Evolutionary conservation across 2,329 filamentous ascomycete genomes (phyloP), one percentile per base, ranked within the genome.

Genomic region (Calcarisporium arbuscula): DNA sequence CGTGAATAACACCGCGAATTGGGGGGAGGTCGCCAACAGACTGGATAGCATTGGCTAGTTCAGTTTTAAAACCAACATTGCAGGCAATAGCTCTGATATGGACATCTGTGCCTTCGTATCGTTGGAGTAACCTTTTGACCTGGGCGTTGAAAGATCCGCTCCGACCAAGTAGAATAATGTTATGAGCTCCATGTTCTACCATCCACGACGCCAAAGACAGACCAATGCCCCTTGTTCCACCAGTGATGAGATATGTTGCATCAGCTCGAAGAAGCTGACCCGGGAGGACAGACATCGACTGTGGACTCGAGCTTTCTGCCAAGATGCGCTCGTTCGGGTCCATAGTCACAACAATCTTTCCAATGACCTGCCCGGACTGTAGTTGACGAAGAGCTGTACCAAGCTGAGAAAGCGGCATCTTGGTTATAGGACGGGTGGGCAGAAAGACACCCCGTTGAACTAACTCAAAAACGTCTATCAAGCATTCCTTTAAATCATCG

Each of bases 341-440:
- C 14, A 30, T n/a, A 8, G 16, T 19, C 15, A 41, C 19, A 8
- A 41, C 29, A 35, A 41, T 38, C 29, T 41, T 41, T 22, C 39
- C 39, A 16, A 34, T 26, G 15, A 32, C 28, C 23, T 38, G 26
- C n/a, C 39, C 39, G 15, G 30, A 25, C 11, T 45, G 42, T 3
- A 43, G 28, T 4, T 18, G 11, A 11, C 40, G 28, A 22, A 45
- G 39, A 5, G 31, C 42, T 8, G 21, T 12, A 12, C 32, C 37
- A n/a, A 34, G n/a, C 18, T 43, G 16, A 8, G 39, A 40, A 10
- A 41, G 20, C 14, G 42, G 30, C 15, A 43, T 28, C 0, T 28
- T 28, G 1, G 25, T 40, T 15, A 41, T 28, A 6, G 42, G 45
- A 5, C 26, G 10, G 21, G 39, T 35, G 11, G 39, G 32, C 7